Percentiles rank a stretch among this genome's conserved stretches.
Conservation (phyloP, 495 filamentous ascomycete species). For the Lepidopterella palustris region DNA sequence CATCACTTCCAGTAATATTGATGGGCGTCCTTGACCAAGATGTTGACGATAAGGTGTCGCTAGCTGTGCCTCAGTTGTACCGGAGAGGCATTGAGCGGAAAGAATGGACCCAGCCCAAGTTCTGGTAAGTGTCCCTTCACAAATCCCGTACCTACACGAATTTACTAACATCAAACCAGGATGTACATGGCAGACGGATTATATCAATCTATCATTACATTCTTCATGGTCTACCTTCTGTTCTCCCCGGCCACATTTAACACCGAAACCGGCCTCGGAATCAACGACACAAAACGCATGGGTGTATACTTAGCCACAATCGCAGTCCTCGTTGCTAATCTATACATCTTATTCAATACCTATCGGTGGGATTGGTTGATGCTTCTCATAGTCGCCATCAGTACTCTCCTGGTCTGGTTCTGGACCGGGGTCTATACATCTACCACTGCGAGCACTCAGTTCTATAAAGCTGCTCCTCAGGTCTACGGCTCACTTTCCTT, state of each 20-base stretch:
- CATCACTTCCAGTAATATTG: slow-evolving; percentile 88
- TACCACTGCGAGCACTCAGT: slow-evolving; percentile 55
- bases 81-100: slow-evolving; percentile 90
- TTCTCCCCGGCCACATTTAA: slow-evolving; percentile 62
- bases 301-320: slow-evolving; percentile 77
- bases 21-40: slow-evolving; percentile 98
- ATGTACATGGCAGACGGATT: slow-evolving; percentile 91
- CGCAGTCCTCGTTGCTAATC: slow-evolving; percentile 74
- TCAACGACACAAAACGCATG: slow-evolving; percentile 72
- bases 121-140: slow-evolving; percentile 61
- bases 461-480: slow-evolving; percentile 72
- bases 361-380: slow-evolving; percentile 98
- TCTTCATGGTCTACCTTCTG: slow-evolving; percentile 83
- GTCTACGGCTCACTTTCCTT: slow-evolving; percentile 76
- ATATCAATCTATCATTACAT: slow-evolving; percentile 88
- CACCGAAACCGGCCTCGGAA: slow-evolving; percentile 58
- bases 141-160: not conserved
- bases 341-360: slow-evolving; percentile 91
- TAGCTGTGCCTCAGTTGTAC: slow-evolving; percentile 93
- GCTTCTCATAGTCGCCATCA: slow-evolving; percentile 68
- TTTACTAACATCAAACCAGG: slow-evolving; percentile 49
- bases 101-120: slow-evolving; percentile 96
- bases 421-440: slow-evolving; percentile 93
- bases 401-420: slow-evolving; percentile 83
- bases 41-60: slow-evolving; percentile 85